phyloP scores from a whole-genome alignment of 176 grass and related monocot species.

The Avena eriantha region DNA sequence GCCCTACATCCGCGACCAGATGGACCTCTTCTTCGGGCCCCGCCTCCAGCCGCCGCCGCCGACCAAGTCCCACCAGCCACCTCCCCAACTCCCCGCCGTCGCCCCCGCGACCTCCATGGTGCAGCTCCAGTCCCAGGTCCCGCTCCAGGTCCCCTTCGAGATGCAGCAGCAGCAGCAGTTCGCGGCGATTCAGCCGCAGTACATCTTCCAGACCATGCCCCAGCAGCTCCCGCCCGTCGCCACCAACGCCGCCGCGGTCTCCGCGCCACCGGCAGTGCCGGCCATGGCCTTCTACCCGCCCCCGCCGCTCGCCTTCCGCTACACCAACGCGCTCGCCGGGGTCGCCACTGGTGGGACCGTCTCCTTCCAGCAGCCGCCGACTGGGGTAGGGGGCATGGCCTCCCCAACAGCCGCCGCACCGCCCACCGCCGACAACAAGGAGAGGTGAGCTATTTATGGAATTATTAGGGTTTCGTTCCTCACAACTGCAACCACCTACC shows the following conservation, averaged over 20 bases:
- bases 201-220: conserved; percentile 62
- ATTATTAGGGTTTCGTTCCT: conserved; percentile 48
- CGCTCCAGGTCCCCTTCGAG: neutral
- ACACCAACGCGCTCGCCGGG: conserved; percentile 48
- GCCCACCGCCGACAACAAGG: conserved; percentile 57
- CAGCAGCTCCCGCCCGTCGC: conserved; percentile 42
- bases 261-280: conserved; percentile 44
- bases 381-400: conserved; percentile 41
- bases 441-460: conserved; percentile 45
- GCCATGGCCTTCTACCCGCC: conserved; percentile 88
- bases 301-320: conserved; percentile 74
- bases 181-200: conserved; percentile 57
- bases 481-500: neutral
- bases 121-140: conserved; percentile 25
- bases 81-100: neutral
- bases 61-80: conserved; percentile 29
- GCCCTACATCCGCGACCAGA: conserved; percentile 89
- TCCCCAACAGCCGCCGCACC: conserved; percentile 40
- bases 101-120: conserved; percentile 8
- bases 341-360: conserved; percentile 52
- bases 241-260: conserved; percentile 9
- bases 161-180: conserved; percentile 45
- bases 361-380: conserved; percentile 59
- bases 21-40: conserved; percentile 84
- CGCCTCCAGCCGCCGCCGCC: conserved; percentile 36